Evolutionary conservation across 768 basidiomycete species (phyloP).

Genomic region (Lactarius evosmus): DNA sequence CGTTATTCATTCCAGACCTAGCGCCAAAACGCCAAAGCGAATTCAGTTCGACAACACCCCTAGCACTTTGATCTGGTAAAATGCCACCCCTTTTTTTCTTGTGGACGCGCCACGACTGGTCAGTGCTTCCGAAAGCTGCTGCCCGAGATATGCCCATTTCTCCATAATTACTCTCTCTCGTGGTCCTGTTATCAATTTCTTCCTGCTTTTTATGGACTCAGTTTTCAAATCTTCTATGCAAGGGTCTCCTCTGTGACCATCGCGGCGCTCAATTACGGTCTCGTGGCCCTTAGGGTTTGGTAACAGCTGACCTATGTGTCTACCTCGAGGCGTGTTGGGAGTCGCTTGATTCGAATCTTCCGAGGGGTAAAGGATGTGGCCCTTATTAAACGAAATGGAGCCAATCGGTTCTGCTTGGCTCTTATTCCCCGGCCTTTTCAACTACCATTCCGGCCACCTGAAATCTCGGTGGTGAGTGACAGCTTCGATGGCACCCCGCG

Average conservation of each 20-base stretch:
- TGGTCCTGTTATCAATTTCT: neutral
- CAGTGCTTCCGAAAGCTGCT: neutral
- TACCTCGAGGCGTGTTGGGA: constrained; percentile 13
- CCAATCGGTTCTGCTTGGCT: neutral
- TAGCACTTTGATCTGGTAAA: neutral
- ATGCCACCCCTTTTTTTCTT: neutral
- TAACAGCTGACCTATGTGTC: neutral
- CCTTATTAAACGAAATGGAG: neutral
- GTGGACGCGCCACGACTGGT: neutral
- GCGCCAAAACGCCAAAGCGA: neutral
- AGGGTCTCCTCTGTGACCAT: neutral
- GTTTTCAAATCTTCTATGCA: neutral
- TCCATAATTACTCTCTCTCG: neutral
- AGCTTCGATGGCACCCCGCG: neutral
- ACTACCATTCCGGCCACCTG: neutral
- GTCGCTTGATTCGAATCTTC: neutral
- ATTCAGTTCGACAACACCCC: neutral
- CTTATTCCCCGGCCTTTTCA: constrained; percentile 2
- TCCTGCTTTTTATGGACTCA: neutral
- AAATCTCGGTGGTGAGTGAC: neutral
- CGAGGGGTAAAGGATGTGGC: neutral
- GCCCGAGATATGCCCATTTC: constrained; percentile 2
- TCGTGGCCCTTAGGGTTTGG: neutral
- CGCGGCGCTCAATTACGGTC: neutral
- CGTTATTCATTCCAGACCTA: neutral